Conservation (phyloP, 441 rosid species). For the Aleurites moluccanus region DNA sequence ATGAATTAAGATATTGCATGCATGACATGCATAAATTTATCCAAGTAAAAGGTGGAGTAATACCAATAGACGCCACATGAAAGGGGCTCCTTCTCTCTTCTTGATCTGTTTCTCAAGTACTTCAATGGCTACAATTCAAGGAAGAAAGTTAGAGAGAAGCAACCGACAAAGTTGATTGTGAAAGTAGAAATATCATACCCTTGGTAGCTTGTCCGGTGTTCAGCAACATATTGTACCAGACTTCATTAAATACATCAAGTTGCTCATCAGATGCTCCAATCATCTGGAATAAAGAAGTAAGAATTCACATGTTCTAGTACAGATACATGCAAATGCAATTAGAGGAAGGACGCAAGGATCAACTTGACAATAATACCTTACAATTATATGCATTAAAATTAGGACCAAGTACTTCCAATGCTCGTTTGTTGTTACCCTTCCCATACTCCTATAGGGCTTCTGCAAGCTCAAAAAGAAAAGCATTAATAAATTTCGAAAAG, state of each 20-base stretch:
- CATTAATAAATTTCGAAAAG: neutral
- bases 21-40: neutral
- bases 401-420: conserved; percentile 59
- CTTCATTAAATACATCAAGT: conserved; percentile 79
- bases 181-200: conserved; percentile 40
- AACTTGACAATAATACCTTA: conserved; percentile 46
- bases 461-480: conserved; percentile 50
- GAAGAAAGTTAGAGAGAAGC: conserved; percentile 16
- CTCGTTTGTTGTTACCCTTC: conserved; percentile 45
- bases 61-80: conserved; percentile 83
- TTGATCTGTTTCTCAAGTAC: conserved; percentile 52
- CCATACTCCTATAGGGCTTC: conserved; percentile 69
- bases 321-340: conserved; percentile 2
- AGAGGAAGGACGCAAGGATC: neutral
- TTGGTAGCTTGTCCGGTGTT: conserved; percentile 52
- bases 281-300: conserved; percentile 35
- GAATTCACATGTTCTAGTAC: neutral
- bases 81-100: conserved; percentile 66
- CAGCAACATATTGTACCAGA: conserved; percentile 69
- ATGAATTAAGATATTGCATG: neutral
- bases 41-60: neutral
- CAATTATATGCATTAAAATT: conserved; percentile 59
- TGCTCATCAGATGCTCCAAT: conserved; percentile 89
- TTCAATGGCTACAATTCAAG: conserved; percentile 46
- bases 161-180: neutral